Base-by-base conservation (phyloP, 2,329 filamentous ascomycete species). In the Aspergillus oerlinghausenensis region DNA sequence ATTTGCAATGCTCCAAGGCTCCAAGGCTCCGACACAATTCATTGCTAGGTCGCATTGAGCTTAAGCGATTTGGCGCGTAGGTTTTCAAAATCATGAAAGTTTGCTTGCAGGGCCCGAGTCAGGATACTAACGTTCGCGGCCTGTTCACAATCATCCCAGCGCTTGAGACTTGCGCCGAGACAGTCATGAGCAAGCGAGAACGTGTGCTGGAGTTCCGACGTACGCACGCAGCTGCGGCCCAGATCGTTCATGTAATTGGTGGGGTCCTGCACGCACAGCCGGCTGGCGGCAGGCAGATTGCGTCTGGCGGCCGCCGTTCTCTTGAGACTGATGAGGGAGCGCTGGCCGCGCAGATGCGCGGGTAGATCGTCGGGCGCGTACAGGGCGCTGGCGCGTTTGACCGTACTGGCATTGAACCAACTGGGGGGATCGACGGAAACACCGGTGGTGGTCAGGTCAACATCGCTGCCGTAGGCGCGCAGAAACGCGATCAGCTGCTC, bases 231-330 rank as follows among this genome's bases (percentile, higher is more conserved):
- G 53, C 77, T 77, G 47, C 72, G 70, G 35, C 84, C 84, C 1
- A 86, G 74, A 63, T 87, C 81, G 65, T 84, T 85, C 63, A 75
- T 75, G 21, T 77, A 75, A 63, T 85, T 78, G 7, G 82, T 80
- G 0, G 84, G 84, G 62, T 87, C 84, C 67, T 85, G 83, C 14
- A 87, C 72, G 57, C 75, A 81, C 51, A 86, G 73, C 51, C 82
- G 70, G 54, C 75, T 62, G 4, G 66, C 65, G 17, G 58, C 56
- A 19, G 56, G 53, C 0, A 49, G 17, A 48, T 74, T 74, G n/a
- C 65, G 58, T 45, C 60, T 67, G 5, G 72, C 11, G 61, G 72
- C 60, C 67, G 75, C 63, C 42, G 63, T 65, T 56, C 63, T 59
- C 57, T 73, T 73, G 23, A 65, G 61, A 35, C 65, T 70, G 11